These are phyloP conservation scores for Tricholoma matsutake DNA, from an alignment of 768 basidiomycete genomes.

Conservation along the genomic window DNA sequence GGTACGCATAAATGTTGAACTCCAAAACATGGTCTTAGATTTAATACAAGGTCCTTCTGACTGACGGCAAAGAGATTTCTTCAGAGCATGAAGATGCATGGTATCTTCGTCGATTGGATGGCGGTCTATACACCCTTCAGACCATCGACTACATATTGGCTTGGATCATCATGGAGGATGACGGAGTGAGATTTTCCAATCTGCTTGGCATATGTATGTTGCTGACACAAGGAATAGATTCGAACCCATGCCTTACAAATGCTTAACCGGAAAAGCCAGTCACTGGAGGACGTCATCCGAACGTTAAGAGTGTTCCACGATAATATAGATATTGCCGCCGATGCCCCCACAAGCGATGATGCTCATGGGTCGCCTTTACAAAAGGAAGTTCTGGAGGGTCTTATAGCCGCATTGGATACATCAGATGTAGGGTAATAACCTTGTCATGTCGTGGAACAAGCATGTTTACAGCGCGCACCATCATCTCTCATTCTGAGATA, in stretches of 20 bases:
- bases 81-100: slow-evolving; percentile 68
- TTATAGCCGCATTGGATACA: slow-evolving; percentile 58
- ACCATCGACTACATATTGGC: slow-evolving; percentile 92
- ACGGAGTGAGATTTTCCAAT: slow-evolving; percentile 64
- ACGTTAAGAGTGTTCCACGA: slow-evolving; percentile 71
- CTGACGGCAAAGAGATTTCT: slow-evolving; percentile 47
- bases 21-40: neutral
- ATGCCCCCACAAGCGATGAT: slow-evolving; percentile 26
- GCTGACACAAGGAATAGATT: slow-evolving; percentile 49
- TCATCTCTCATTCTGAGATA: slow-evolving; percentile 19
- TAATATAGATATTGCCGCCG: slow-evolving; percentile 62
- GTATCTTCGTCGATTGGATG: slow-evolving; percentile 86
- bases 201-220: neutral
- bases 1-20: slow-evolving; percentile 32
- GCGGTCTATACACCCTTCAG: slow-evolving; percentile 85
- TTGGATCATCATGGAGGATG: slow-evolving; percentile 97
- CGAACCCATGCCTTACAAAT: slow-evolving; percentile 73
- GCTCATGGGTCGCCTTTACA: slow-evolving; percentile 48
- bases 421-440: slow-evolving; percentile 11
- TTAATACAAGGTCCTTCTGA: slow-evolving; percentile 42
- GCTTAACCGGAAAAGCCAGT: slow-evolving; percentile 68
- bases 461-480: neutral
- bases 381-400: slow-evolving; percentile 63
- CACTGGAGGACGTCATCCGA: slow-evolving; percentile 64
- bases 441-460: neutral